Percentiles rank a stretch among this genome's conserved stretches.
These are phyloP conservation scores for Cardamine resedifolia DNA, from an alignment of 345 rosid species.

Conservation along the genomic window DNA sequence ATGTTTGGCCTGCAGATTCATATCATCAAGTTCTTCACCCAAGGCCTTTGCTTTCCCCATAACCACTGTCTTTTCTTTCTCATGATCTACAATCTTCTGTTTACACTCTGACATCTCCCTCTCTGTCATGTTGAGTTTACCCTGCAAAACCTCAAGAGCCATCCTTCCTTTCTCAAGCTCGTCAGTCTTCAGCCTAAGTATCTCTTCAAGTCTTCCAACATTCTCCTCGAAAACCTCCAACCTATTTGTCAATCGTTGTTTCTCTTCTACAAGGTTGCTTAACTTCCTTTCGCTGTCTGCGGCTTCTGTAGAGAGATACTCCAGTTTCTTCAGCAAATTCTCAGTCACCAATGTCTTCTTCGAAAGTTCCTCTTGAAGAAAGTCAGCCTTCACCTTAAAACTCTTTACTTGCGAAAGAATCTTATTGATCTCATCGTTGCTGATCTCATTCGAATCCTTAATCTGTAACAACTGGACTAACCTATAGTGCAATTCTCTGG, in stretches of 20 bases:
- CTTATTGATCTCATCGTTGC: constrained; percentile 35
- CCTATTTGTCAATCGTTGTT: constrained; percentile 37
- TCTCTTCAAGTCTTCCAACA: constrained; percentile 43
- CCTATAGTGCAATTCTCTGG: constrained; percentile 44
- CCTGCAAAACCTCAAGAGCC: constrained; percentile 41
- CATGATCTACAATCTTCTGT: constrained; percentile 41
- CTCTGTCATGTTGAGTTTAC: constrained; percentile 41
- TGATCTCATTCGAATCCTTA: constrained; percentile 33
- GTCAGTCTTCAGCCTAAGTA: constrained; percentile 39
- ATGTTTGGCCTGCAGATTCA: constrained; percentile 35
- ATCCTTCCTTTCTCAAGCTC: constrained; percentile 46
- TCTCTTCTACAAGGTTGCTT: constrained; percentile 44
- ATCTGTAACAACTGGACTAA: constrained; percentile 47
- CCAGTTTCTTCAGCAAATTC: constrained; percentile 42
- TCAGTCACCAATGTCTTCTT: constrained; percentile 40
- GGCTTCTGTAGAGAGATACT: constrained; percentile 31
- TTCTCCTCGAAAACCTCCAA: constrained; percentile 48
- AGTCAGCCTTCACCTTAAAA: constrained; percentile 42
- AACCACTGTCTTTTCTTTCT: constrained; percentile 41
- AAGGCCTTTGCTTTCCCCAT: constrained; percentile 40
- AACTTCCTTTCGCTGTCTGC: constrained; percentile 38
- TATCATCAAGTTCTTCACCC: constrained; percentile 46
- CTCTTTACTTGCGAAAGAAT: constrained; percentile 48
- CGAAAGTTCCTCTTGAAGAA: constrained; percentile 45
- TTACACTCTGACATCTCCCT: constrained; percentile 40